Base-by-base conservation (phyloP, 371 early-diverging fungal species). In the Circinella minor region DNA sequence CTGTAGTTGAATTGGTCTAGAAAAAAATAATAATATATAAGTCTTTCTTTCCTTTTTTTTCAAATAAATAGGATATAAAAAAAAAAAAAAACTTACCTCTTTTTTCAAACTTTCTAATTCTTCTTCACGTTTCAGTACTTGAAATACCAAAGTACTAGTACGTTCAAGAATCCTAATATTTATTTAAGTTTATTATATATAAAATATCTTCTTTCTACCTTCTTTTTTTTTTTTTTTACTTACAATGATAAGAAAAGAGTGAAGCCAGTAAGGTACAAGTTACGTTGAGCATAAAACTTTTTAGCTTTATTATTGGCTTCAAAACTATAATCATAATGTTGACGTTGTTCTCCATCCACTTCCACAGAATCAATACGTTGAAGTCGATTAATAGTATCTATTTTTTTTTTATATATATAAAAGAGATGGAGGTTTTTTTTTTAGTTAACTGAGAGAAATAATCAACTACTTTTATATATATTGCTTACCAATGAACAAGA, bases 201-300 rank as follows among this genome's bases (percentile, higher is more conserved):
- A n/a, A n/a, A n/a, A n/a, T 3, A 43, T 43, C 11, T 14, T 51
- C 3, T 46, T 8, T 36, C 10, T 2, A 13, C 46, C 39, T 18
- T 34, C 3, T n/a, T 27, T 20, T 7, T 14, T 6, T 18, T 61
- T 11, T 27, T 36, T 36, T 20, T 36, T 20, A 76, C 77, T 73
- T 82, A 87, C 86, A 95, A 78, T 0, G 94, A 94, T 61, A 96
- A 79, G 71, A 95, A 94, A 55, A 96, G 79, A 3, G 96, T 95
- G 72, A 94, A 94, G 4, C 96, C 96, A 27, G 93, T 93, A 73
- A 96, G 76, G 66, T 96, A 90, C 80, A 95, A 85, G 81, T 96
- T 96, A 75, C 97, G 88, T 80, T 96, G 97, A 36, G 92, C 93
- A 69, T 95, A 94, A 74, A 96, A 95, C 73, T 90, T 89, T 72